Conservation (phyloP, 2,329 filamentous ascomycete genomes). For the Pyrenochaeta sp. region DNA sequence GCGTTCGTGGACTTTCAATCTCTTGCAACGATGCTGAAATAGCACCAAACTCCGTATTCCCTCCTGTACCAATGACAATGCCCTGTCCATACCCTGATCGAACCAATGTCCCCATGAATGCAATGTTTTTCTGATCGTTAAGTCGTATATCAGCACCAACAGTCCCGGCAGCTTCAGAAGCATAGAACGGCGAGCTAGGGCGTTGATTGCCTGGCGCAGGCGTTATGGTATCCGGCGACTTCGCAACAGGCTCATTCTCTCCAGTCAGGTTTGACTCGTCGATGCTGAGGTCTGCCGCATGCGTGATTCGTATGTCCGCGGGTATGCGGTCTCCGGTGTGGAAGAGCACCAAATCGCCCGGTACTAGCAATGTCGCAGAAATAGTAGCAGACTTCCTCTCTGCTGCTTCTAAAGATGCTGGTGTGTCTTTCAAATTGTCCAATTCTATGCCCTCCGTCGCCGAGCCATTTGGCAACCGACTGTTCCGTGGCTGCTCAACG, state of each 20-base stretch:
- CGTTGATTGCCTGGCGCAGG: conserved; percentile 52
- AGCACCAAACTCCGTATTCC: conserved; percentile 92
- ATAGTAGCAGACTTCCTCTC: conserved; percentile 84
- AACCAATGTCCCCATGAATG: conserved; percentile 97
- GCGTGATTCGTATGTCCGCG: conserved; percentile 92
- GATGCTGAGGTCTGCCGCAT: conserved; percentile 87
- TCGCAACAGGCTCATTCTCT: conserved; percentile 90
- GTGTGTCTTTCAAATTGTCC: conserved; percentile 61
- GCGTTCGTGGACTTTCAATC: conserved; percentile 94
- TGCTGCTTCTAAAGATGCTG: conserved; percentile 68
- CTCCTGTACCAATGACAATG: conserved; percentile 95
- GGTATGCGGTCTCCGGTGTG: conserved; percentile 96
- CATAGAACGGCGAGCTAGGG: conserved; percentile 65
- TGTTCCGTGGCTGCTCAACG: conserved; percentile 29
- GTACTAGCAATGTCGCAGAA: conserved; percentile 85
- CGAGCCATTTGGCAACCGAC: conserved; percentile 29
- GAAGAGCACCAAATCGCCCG: conserved; percentile 91
- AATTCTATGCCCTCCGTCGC: conserved; percentile 54
- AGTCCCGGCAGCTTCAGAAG: conserved; percentile 65
- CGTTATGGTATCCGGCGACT: conserved; percentile 71
- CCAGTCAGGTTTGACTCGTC: conserved; percentile 97
- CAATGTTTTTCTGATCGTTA: conserved; percentile 86
- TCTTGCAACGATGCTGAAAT: conserved; percentile 94
- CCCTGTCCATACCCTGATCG: conserved; percentile 95
- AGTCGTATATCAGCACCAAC: conserved; percentile 72